phyloP scores from a whole-genome alignment of 1,284 basidiomycete species.

The Ceratobasidium sp. region DNA sequence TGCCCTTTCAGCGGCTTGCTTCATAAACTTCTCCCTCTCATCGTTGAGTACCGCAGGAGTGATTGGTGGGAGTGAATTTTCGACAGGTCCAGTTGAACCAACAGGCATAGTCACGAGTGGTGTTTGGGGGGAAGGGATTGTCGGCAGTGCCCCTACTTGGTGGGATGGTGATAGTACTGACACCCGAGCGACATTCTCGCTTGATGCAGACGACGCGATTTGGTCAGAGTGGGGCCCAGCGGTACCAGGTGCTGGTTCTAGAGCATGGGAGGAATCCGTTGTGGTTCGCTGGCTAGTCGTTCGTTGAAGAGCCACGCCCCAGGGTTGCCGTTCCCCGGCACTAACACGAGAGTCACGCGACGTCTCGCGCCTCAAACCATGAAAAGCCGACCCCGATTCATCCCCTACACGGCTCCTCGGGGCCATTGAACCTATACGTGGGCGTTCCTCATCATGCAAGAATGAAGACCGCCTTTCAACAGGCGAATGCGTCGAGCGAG shows the following conservation, averaged over 20 bases:
- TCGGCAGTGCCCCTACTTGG: slow-evolving; percentile 50
- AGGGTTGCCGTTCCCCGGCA: slow-evolving; percentile 26
- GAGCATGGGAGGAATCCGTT: slow-evolving; percentile 10
- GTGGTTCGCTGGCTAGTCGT: slow-evolving; percentile 9
- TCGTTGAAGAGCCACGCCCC: slow-evolving; percentile 20
- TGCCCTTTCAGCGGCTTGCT: slow-evolving; percentile 87
- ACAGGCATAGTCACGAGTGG: slow-evolving; percentile 29
- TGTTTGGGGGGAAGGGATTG: slow-evolving; percentile 19
- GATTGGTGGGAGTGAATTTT: slow-evolving; percentile 46
- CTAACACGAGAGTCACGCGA: slow-evolving; percentile 35
- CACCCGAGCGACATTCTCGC: slow-evolving; percentile 42
- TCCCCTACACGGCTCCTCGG: background rate
- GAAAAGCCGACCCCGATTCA: slow-evolving; percentile 6
- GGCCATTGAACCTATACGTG: slow-evolving; percentile 1
- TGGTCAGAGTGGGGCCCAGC: background rate
- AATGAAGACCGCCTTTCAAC: slow-evolving; percentile 35
- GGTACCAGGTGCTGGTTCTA: background rate
- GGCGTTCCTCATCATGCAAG: slow-evolving; percentile 34
- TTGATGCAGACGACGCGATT: background rate
- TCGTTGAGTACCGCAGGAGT: slow-evolving; percentile 62
- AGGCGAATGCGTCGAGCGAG: slow-evolving; percentile 22
- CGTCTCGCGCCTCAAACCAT: slow-evolving; percentile 32
- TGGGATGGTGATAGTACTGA: slow-evolving; percentile 45
- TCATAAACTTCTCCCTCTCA: slow-evolving; percentile 82
- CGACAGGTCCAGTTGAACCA: slow-evolving; percentile 48